Conservation (phyloP, 148 eudicot genomes). For the Diospyros kaki region DNA sequence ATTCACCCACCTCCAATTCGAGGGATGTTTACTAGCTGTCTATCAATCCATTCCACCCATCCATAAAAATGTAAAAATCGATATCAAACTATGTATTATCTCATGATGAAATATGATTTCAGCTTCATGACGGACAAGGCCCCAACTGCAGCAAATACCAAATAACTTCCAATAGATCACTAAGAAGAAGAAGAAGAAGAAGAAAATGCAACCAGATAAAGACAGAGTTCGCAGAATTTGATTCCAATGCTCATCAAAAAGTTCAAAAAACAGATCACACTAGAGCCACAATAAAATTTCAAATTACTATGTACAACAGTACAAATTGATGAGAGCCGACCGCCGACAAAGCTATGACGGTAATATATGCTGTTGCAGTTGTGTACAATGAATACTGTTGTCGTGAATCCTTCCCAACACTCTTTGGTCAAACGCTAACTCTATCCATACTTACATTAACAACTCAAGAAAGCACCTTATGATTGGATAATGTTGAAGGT, state of each 20-base stretch:
- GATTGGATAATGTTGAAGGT: slow-evolving; percentile 46
- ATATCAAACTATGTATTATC: too few species aligned
- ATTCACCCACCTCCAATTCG: too few species aligned
- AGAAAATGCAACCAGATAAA: neutral
- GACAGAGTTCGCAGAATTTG: neutral
- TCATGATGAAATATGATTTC: too few species aligned
- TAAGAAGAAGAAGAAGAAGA: neutral
- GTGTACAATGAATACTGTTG: neutral
- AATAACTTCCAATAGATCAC: too few species aligned
- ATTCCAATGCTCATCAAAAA: neutral
- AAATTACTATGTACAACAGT: neutral
- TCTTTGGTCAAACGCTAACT: neutral
- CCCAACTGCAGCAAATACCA: too few species aligned
- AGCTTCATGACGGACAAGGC: too few species aligned
- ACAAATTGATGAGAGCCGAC: neutral
- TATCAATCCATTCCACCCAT: too few species aligned
- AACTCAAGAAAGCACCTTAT: slow-evolving; percentile 9
- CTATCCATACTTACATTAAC: too few species aligned
- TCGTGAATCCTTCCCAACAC: neutral
- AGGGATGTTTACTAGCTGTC: too few species aligned
- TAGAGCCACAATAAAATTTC: too few species aligned
- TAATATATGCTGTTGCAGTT: neutral
- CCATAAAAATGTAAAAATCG: too few species aligned
- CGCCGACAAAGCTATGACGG: neutral
- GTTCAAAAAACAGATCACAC: neutral